These are phyloP conservation scores for Colletotrichum sp. DNA, from an alignment of 2,329 filamentous ascomycete species.

Conservation along the genomic window DNA sequence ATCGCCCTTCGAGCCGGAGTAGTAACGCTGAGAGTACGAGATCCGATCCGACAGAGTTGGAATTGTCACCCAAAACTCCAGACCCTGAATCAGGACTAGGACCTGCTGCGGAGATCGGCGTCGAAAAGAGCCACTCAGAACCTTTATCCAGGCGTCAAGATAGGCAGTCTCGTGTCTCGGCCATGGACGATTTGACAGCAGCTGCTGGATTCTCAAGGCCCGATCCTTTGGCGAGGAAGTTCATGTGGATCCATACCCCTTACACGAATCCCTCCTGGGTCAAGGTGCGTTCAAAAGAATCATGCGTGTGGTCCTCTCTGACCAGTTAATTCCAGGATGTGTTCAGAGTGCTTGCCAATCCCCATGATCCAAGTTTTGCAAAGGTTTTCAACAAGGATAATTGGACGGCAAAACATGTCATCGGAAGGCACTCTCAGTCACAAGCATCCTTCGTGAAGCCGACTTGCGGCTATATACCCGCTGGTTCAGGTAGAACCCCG, in stretches of 20 bases:
- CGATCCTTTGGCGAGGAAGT: constrained; percentile 45
- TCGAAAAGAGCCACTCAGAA: background rate
- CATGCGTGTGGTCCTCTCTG: background rate
- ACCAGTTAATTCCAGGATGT: background rate
- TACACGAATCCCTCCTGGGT: constrained; percentile 65
- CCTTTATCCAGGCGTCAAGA: background rate
- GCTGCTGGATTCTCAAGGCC: constrained; percentile 42
- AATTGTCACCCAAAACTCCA: constrained; percentile 25
- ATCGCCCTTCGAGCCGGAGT: constrained; percentile 31
- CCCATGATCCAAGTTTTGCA: constrained; percentile 25
- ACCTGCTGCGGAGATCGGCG: background rate
- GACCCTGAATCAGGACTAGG: background rate
- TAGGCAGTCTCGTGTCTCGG: background rate
- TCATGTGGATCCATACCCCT: constrained; percentile 63
- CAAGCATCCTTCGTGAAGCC: constrained; percentile 56
- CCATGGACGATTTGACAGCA: constrained; percentile 35
- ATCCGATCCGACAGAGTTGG: constrained; percentile 34
- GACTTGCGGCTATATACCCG: constrained; percentile 50
- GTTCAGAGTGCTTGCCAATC: background rate
- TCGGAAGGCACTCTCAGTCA: constrained; percentile 52
- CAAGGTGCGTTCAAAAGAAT: constrained; percentile 42
- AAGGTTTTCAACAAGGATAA: constrained; percentile 50
- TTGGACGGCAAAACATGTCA: constrained; percentile 53
- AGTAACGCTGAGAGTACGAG: constrained; percentile 29
- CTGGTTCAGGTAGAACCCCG: constrained; percentile 4